These are phyloP conservation scores for Diplotaxis tenuifolia DNA, from an alignment of 345 rosid species.

Conservation along the genomic window DNA sequence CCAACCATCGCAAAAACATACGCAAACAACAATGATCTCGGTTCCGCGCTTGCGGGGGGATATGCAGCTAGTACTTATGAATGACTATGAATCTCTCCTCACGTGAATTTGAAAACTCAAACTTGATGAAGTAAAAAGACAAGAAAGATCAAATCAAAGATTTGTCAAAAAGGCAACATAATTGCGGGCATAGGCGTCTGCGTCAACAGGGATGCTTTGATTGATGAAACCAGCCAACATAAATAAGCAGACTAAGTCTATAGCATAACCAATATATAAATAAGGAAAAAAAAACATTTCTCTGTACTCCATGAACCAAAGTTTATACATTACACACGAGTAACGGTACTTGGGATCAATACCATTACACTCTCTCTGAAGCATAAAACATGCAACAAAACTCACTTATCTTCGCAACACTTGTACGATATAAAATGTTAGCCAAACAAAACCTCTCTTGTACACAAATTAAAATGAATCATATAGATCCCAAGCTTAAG, in stretches of 20 bases:
- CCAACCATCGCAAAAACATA: no score
- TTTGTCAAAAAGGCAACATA: not conserved
- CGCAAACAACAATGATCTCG: no score
- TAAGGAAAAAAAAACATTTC: not conserved
- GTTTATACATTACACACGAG: constrained; percentile 28
- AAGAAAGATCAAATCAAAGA: not conserved
- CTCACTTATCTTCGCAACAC: constrained; percentile 23
- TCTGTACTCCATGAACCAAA: constrained; percentile 24
- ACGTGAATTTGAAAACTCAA: not conserved
- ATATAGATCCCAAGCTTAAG: constrained; percentile 24
- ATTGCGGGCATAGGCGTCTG: not conserved
- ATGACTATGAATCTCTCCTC: not conserved
- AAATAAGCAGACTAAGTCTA: not conserved
- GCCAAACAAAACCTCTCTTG: constrained; percentile 29
- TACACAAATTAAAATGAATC: constrained; percentile 25
- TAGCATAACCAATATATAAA: not conserved
- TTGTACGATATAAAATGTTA: constrained; percentile 18
- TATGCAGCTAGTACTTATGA: no score
- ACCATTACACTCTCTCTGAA: constrained; percentile 25
- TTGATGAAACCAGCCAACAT: not conserved
- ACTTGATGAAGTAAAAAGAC: not conserved
- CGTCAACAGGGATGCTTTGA: not conserved
- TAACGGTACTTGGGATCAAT: constrained; percentile 10
- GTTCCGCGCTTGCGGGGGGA: no score
- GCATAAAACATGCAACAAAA: constrained; percentile 30